Evolutionary conservation across 2,329 filamentous ascomycete species (phyloP).

Genomic region (Exophiala phaeomuriformis): DNA sequence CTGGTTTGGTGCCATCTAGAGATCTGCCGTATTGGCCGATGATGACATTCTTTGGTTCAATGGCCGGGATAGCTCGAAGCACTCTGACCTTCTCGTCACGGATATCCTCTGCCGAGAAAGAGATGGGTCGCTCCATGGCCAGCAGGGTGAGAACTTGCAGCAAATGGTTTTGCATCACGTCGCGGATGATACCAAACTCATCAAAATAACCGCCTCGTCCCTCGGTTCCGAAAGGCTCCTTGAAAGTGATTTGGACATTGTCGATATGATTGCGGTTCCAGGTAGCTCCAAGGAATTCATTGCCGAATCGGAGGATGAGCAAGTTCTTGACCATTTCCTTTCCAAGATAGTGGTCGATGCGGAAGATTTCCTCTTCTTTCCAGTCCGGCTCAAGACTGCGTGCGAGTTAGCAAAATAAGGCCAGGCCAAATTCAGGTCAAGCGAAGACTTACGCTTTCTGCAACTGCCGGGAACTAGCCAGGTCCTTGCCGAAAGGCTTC

Average conservation of each 20-base stretch:
- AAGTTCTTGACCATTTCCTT: constrained; percentile 99
- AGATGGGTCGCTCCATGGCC: constrained; percentile 96
- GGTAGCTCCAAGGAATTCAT: constrained; percentile 95
- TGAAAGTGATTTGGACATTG: constrained; percentile 98
- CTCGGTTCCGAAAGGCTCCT: constrained; percentile 98
- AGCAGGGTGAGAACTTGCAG: constrained; percentile 92
- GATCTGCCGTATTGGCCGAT: constrained; percentile 98
- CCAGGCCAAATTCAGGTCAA: not conserved
- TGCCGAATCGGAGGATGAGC: constrained; percentile 92
- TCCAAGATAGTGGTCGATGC: constrained; percentile 97
- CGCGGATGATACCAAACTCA: constrained; percentile 97
- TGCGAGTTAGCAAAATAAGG: not conserved
- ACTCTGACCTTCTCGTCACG: constrained; percentile 97
- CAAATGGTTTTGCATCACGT: constrained; percentile 99
- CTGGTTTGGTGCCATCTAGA: constrained; percentile 88
- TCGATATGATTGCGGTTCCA: constrained; percentile 99
- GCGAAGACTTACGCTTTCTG: constrained; percentile 58
- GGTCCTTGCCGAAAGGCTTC: constrained; percentile 98
- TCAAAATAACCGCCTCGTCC: constrained; percentile 98
- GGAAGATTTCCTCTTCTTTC: constrained; percentile 98
- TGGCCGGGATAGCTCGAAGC: constrained; percentile 81
- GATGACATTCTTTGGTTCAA: constrained; percentile 99
- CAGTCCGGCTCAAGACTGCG: constrained; percentile 75
- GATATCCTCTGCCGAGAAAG: constrained; percentile 95
- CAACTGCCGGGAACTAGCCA: constrained; percentile 85